phyloP scores from a whole-genome alignment of 1,284 basidiomycete genomes.

The Pisolithus thermaeus region DNA sequence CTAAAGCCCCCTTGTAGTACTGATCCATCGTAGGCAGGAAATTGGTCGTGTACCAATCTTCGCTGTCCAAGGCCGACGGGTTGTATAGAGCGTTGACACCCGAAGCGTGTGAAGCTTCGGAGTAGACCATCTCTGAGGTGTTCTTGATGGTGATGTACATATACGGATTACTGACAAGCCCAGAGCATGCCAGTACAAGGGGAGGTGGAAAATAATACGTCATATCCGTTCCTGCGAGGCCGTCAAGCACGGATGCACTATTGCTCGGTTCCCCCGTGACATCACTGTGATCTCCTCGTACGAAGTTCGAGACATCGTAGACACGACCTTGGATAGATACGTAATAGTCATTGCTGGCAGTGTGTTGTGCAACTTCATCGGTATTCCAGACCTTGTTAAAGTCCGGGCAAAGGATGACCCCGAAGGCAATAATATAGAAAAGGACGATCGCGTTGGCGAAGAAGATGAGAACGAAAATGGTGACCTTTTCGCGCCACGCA shows the following conservation, averaged over 20 bases:
- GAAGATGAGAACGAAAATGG: constrained; percentile 87
- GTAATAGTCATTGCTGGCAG: constrained; percentile 71
- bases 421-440: constrained; percentile 92
- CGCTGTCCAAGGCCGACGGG: constrained; percentile 46
- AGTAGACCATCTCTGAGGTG: constrained; percentile 51
- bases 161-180: constrained; percentile 57
- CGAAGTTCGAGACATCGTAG: constrained; percentile 90
- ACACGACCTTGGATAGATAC: constrained; percentile 88
- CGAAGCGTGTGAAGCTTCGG: constrained; percentile 72
- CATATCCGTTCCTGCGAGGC: constrained; percentile 83
- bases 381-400: constrained; percentile 85
- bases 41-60: constrained; percentile 73
- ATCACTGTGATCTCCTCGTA: constrained; percentile 83
- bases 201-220: constrained; percentile 89
- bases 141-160: constrained; percentile 61
- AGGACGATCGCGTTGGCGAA: constrained; percentile 77
- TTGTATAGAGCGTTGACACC: constrained; percentile 49
- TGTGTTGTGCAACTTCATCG: constrained; percentile 72
- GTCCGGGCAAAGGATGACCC: constrained; percentile 86
- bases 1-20: constrained; percentile 80
- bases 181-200: constrained; percentile 70
- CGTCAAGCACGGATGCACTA: constrained; percentile 56
- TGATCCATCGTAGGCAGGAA: constrained; percentile 75
- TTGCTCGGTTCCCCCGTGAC: constrained; percentile 64
- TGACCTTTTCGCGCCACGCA: constrained; percentile 96